Base-by-base conservation (phyloP, 2,329 filamentous ascomycete species). In the Venturia effusa region DNA sequence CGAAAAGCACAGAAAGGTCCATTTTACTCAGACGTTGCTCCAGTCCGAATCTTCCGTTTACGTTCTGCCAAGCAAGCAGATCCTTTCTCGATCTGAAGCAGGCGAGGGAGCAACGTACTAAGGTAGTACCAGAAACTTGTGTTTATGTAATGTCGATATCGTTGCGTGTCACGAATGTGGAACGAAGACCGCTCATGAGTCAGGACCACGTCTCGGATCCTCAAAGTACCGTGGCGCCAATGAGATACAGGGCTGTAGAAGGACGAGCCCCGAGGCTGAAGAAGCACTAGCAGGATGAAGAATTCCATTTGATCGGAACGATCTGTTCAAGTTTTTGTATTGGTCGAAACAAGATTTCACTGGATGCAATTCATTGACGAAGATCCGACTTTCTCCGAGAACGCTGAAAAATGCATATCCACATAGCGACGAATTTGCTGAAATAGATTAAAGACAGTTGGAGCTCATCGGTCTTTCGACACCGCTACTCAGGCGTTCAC, bases 11-110 rank as follows among this genome's bases (percentile, higher is more conserved):
- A 88, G 70, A 72, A 75, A 27, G 86, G 86, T 0, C 86, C 86
- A 4, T 89, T 89, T 69, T 89, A 88, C 74, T 80, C 77, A 66
- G 82, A 84, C 64, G 67, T 74, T n/a, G 81, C 83, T 4, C 81
- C 81, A 5, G 86, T 88, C 66, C 80, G 81, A 67, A 82, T 88
- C 61, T 83, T 78, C 71, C 71, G 70, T 66, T 76, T 81, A 67
- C 74, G 27, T 22, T 59, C 62, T 2, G 61, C 54, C 24, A 34
- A 24, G 3, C 54, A 39, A 19, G 34, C 24, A 60, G 55, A 64
- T 60, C 55, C 54, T 1, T 64, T 64, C 32, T 37, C 62, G 17
- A 32, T 60, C 40, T 64, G 34, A 62, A n/a, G 32, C 41, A 43
- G 30, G 27, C 45, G 22, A 27, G 45, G 45, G 19, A 34, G 51